phyloP scores from a whole-genome alignment of 495 filamentous ascomycete genomes.

The Xylaria sp. region DNA sequence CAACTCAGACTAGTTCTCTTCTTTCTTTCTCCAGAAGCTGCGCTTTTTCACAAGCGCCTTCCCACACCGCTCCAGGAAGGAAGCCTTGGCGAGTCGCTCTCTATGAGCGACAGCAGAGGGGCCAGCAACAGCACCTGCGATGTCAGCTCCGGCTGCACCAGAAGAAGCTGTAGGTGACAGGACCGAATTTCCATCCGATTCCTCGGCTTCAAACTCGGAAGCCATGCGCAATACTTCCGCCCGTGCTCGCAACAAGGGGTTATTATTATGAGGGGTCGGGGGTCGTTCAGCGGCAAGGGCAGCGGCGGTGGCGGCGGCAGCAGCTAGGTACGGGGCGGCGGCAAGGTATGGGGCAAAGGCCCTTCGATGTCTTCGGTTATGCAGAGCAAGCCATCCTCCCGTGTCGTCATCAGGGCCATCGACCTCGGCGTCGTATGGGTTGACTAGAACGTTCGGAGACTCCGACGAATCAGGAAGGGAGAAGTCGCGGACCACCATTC shows the following conservation, averaged over 20 bases:
- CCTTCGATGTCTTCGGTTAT: conserved; percentile 14
- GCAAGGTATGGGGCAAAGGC: background rate
- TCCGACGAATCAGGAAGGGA: background rate
- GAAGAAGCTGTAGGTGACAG: background rate
- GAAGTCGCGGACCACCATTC: conserved; percentile 11
- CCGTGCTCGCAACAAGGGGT: background rate
- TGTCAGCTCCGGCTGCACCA: background rate
- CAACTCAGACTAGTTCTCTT: background rate
- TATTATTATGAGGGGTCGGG: background rate
- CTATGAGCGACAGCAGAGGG: background rate
- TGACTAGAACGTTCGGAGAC: background rate
- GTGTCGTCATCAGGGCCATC: background rate
- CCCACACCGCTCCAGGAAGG: conserved; percentile 21
- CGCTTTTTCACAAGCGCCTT: conserved; percentile 19
- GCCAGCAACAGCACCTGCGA: background rate
- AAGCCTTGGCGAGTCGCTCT: background rate
- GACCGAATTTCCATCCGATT: background rate
- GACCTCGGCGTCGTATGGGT: conserved; percentile 8
- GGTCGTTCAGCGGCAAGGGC: background rate
- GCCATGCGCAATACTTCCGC: background rate
- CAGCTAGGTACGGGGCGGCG: no score
- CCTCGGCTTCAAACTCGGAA: background rate
- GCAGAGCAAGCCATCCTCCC: conserved; percentile 8
- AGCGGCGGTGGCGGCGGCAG: background rate
- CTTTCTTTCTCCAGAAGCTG: conserved; percentile 21